These are phyloP conservation scores for Marasmius sp. DNA, from an alignment of 1,284 basidiomycete genomes.

Conservation along the genomic window DNA sequence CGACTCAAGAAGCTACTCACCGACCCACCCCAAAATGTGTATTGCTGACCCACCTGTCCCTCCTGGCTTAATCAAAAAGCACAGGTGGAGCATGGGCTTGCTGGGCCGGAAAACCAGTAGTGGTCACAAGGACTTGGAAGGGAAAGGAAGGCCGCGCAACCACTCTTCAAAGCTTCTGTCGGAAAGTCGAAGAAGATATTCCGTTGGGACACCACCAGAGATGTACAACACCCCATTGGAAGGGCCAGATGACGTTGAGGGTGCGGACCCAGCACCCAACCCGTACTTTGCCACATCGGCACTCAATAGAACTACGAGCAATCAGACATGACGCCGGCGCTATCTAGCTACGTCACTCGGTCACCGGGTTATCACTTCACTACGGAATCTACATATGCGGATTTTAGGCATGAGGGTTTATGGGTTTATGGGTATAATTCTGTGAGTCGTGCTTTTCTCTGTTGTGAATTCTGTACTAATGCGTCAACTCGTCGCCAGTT, in stretches of 20 bases:
- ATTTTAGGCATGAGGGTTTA: no score
- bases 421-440: no score
- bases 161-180: background rate
- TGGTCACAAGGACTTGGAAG: background rate
- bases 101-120: background rate
- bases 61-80: slow-evolving; percentile 19
- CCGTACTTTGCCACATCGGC: background rate
- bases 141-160: background rate
- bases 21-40: slow-evolving; percentile 31
- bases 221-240: background rate
- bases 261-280: background rate
- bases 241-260: background rate
- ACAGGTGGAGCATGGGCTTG: slow-evolving; percentile 28
- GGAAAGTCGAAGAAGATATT: background rate
- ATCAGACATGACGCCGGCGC: background rate
- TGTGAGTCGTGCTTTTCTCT: no score
- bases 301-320: background rate
- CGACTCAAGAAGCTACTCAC: slow-evolving; percentile 14
- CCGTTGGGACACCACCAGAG: background rate
- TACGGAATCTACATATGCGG: no score
- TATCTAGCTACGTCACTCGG: no score
- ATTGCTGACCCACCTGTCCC: slow-evolving; percentile 29
- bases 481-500: background rate
- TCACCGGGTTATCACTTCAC: no score
- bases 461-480: no score